Base-by-base conservation (phyloP, 768 basidiomycete species). In the Auriscalpium microsporum region DNA sequence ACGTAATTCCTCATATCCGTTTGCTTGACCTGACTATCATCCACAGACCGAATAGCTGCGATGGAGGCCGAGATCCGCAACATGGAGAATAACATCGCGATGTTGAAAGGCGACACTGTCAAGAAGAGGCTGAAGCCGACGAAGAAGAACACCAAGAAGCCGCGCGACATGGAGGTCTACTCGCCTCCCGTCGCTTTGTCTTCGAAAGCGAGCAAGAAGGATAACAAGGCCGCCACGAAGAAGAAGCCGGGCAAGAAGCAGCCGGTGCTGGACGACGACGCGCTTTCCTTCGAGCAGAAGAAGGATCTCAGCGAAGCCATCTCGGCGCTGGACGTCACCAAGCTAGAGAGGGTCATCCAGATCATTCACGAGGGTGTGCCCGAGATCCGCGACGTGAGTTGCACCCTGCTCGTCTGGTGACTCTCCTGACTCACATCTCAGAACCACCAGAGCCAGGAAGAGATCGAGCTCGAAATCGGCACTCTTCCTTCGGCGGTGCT, bases 301-400 rank as follows among this genome's bases (percentile, higher is more conserved):
- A 94, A 96, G 72, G 93, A 97, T 67, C 75, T 99, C 54, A 95
- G 94, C 65, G 94, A 97, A 71, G 90, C 93, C 51, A 99, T 99
- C 61, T 79, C 80, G 58, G 80, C 80, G 64, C 81, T 96, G 23
- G 91, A 96, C 61, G 93, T 86, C 17, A 68, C 78, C 51, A 88
- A 87, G 67, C 73, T 98, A 58, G 88, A 92, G 70, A 84, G 83
- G 66, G 95, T 96, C 52, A 94, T 98, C 64, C 82, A 90, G 64
- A 94, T 97, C 67, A 97, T 98, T 57, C 90, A 95, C 64, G 87
- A 91, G 67, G 91, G 89, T n/a, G n/a, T n/a, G n/a, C n/a, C n/a
- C n/a, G n/a, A n/a, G n/a, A n/a, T n/a, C n/a, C n/a, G n/a, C n/a
- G n/a, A n/a, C n/a, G n/a, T n/a, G n/a, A n/a, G n/a, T n/a, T n/a